These are phyloP conservation scores for Irpex rosettiformis DNA, from an alignment of 1,284 basidiomycete species.

Conservation along the genomic window DNA sequence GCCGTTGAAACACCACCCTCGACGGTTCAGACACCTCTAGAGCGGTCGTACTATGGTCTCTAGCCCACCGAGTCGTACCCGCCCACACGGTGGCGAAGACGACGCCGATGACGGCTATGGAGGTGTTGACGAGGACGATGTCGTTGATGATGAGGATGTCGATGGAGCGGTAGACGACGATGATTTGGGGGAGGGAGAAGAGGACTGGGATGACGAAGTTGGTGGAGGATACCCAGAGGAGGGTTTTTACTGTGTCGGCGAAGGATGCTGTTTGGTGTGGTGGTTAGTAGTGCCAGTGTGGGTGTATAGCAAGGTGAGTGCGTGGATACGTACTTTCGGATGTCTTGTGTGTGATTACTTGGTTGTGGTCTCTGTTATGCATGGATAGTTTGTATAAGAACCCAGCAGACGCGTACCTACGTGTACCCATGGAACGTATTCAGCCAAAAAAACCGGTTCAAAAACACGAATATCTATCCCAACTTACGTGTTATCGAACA, in stretches of 20 bases:
- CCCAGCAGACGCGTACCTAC: neutral
- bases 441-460: neutral
- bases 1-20: neutral
- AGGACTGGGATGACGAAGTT: slow-evolving; percentile 31
- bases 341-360: slow-evolving; percentile 4
- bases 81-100: slow-evolving; percentile 29
- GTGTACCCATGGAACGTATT: neutral
- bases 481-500: slow-evolving; percentile 28
- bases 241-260: slow-evolving; percentile 14
- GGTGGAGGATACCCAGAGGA: slow-evolving; percentile 29
- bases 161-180: slow-evolving; percentile 26
- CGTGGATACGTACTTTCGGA: neutral
- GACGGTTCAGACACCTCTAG: neutral
- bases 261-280: slow-evolving; percentile 1
- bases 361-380: slow-evolving; percentile 1
- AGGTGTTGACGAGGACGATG: slow-evolving; percentile 21
- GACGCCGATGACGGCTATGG: slow-evolving; percentile 23
- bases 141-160: slow-evolving; percentile 24
- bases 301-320: neutral
- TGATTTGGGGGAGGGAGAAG: slow-evolving; percentile 30
- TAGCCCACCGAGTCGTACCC: slow-evolving; percentile 10
- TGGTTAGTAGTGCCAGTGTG: neutral
- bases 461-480: neutral
- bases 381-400: neutral
- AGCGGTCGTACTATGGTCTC: neutral